Percentiles rank a stretch among this genome's conserved stretches.
Conservation (phyloP, 768 basidiomycete species). For the Mycena alexandri region DNA sequence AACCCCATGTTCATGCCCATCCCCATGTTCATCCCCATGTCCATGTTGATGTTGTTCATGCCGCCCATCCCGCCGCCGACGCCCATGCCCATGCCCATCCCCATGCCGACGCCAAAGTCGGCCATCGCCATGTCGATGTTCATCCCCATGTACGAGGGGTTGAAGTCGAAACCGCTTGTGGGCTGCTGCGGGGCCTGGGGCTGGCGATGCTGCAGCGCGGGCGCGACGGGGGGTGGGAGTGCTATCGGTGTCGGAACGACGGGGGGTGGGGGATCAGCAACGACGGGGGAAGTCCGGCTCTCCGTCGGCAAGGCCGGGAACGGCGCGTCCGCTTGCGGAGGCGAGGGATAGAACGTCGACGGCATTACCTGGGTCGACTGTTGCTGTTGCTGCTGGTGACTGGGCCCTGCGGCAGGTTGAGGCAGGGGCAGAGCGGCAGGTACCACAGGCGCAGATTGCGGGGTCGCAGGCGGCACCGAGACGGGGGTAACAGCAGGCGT, state of each 20-base stretch:
- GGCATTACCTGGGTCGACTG: conserved; percentile 41
- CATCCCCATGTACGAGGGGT: conserved; percentile 57
- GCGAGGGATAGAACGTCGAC: conserved; percentile 71
- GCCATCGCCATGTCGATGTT: conserved; percentile 67
- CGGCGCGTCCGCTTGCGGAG: conserved; percentile 62
- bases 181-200: conserved; percentile 29
- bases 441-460: conserved; percentile 31
- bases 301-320: conserved; percentile 35
- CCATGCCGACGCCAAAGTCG: conserved; percentile 52
- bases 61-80: conserved; percentile 42
- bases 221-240: conserved; percentile 35
- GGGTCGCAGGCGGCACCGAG: conserved; percentile 27
- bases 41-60: conserved; percentile 41
- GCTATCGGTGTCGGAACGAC: conserved; percentile 25
- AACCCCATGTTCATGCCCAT: conserved; percentile 17
- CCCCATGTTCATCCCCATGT: conserved; percentile 45
- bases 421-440: conserved; percentile 23
- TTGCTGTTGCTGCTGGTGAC: conserved; percentile 29
- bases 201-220: conserved; percentile 37
- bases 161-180: conserved; percentile 56
- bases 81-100: conserved; percentile 47
- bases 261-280: conserved; percentile 31
- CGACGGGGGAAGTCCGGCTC: conserved; percentile 37
- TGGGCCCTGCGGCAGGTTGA: conserved; percentile 42
- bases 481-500: conserved; percentile 41